Base-by-base conservation (phyloP, 2,329 filamentous ascomycete species). In the Aschersonia sp. region DNA sequence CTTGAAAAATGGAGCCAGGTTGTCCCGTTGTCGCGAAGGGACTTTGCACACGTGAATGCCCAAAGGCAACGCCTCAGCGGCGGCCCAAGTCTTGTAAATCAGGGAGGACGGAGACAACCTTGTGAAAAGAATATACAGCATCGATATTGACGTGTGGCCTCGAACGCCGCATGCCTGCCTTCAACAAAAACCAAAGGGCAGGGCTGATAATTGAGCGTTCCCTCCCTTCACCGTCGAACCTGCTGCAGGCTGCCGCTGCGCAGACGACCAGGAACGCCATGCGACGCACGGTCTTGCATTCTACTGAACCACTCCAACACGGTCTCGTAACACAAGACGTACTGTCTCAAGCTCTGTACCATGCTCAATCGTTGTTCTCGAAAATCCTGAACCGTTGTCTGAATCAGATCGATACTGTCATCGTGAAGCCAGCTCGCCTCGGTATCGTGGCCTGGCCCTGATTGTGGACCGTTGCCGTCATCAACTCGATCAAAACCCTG, bases 251-350 rank as follows among this genome's bases (percentile, higher is more conserved):
- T 65, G 32, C 61, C 62, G 50, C 61, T 64, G 47, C 61, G 55
- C 45, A 51, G 51, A 45, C 60, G 54, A 20, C 55, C 55, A 35
- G 51, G 51, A 1, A 51, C 46, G 28, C 47, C 50, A 40, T 40
- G 55, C 46, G 51, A 46, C 44, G 51, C 51, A 35, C 56, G 46
- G 31, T 65, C 71, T 47, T 77, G 68, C 40, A 71, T 56, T 52
- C 74, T 65, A 56, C 65, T 68, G 31, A 92, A 65, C 89, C 91
- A 98, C 65, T 97, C 91, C 48, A 94, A 69, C 5, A 97, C 75
- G 41, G 86, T 94, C 69, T 98, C 92, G 63, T 98, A 98, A 64
- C 92, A 98, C 35, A 98, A 78, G 45, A 96, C 91, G 66, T 85
- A 97, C 63, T 98, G 92, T 51, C 87, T 75, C 50, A 97, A 68